Evolutionary conservation across 441 rosid genomes (phyloP), one percentile per base, ranked within the genome.

Genomic region (Flueggea neowawraea): DNA sequence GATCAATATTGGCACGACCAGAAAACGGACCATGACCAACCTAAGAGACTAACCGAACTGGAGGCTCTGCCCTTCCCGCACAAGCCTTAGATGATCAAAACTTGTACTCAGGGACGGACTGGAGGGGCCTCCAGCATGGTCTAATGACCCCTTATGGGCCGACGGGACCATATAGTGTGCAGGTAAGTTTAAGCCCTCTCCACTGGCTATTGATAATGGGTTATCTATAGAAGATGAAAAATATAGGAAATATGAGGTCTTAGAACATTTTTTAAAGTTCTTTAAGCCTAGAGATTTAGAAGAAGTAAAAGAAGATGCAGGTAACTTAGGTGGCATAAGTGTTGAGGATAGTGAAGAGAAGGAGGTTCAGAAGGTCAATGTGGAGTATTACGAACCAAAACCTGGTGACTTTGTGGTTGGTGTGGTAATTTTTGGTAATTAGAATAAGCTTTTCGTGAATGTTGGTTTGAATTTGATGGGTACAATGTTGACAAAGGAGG

Each of bases 361-460:
- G 49, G 77, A 73, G 63, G 68, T 16, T 49, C 55, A 63, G 62
- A 83, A 75, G 73, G 73, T 83, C 22, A 53, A 54, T 55, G 88
- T 85, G 55, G 95, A 83, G 68, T 94, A 88, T 64, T 90, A 85
- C 73, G 90, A 84, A 41, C 98, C 97, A 10, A 83, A 84, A 65
- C 84, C 85, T 2, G 95, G 96, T 31, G 97, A 94, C 44, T 77
- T 88, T 41, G 96, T 88, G 67, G 82, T 90, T 16, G 98, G 97
- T 14, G 95, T 88, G 10, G 97, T 90, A 74, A 95, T 94, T 75
- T 88, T 97, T 0, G 98, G 98, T 36, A 90, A 90, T 63, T 97
- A 87, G 88, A 89, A 85, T 63, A 89, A 84, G 79, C 89, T 94
- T 13, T 93, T 90, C 73, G 91, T 90, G 67, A 88, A 77, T 70